These are phyloP conservation scores for Vitis rupestris DNA, from an alignment of 164 flowering plant genomes.

Conservation along the genomic window DNA sequence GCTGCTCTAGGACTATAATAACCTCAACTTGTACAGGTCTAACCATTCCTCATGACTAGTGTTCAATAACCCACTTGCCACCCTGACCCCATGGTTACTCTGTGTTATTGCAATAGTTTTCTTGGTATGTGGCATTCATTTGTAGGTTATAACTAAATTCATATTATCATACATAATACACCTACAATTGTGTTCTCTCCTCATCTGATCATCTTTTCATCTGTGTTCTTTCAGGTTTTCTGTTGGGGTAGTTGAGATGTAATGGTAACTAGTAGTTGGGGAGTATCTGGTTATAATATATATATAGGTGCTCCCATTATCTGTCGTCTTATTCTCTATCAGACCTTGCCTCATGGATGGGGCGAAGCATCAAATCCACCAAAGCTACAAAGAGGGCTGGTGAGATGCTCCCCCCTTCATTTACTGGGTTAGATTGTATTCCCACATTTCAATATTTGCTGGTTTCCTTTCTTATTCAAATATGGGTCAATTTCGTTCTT, in stretches of 20 bases:
- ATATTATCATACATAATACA: neutral
- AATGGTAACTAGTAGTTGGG: neutral
- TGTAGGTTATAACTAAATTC: neutral
- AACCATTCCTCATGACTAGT: no score
- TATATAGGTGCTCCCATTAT: constrained; percentile 7
- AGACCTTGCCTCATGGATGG: neutral
- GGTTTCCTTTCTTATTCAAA: neutral
- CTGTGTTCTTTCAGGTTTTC: constrained; percentile 12
- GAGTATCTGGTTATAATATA: neutral
- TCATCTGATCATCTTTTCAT: neutral
- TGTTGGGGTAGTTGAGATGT: neutral
- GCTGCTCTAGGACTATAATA: no score
- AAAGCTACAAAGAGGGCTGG: no score
- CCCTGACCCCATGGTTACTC: neutral
- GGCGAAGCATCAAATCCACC: neutral
- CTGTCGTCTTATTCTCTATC: neutral
- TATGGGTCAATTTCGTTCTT: neutral
- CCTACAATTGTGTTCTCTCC: neutral
- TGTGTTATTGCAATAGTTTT: neutral
- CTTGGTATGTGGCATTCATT: neutral
- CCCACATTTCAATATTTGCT: no score
- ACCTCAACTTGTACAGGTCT: no score
- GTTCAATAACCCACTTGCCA: no score
- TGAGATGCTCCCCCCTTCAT: no score
- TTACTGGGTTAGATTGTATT: no score